Evolutionary conservation across 139 green algal species (phyloP), one percentile per base, ranked within the genome.

Genomic region (Micractinium sp.): DNA sequence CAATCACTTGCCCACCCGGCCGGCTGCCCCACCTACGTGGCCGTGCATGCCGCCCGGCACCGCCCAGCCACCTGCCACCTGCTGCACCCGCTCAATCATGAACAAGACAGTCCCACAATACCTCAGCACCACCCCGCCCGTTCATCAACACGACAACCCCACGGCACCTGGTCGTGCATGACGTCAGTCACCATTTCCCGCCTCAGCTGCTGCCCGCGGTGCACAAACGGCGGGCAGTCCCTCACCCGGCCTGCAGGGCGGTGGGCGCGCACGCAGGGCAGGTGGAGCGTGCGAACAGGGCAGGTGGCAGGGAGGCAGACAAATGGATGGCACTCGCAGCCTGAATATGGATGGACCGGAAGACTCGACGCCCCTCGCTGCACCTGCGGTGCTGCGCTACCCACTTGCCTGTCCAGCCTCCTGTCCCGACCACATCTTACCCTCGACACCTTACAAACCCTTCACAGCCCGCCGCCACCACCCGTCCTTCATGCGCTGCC

Each of bases 221-320:
- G 90, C 19, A 74, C 47, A 85, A 97, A 97, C 29, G 94, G 90
- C 0, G 20, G 31, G 38, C 41, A 60, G 85, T 67, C 83, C 12
- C 7, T 14, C 18, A 87, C 29, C 56, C 53, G 63, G 67, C 73
- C 83, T 87, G 83, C 83, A 87, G 66, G 83, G 20, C 3, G 35
- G 31, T 25, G 29, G 31, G 36, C 0, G 22, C 73, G 23, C 7
- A 20, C 16, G 63, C 63, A 12, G 63, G 63, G 20, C 63, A 12
- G 63, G 63, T n/a, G 22, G 63, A 25, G 63, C 20, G 63, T 15
- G 63, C 12, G 47, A 56, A 5, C 47, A 56, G 7, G 47, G 47
- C 47, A 56, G 47, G 47, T 56, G 47, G 7, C 47, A 56, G 47
- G 47, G 47, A 9, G 47, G 7, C 47, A 56, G 47, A n/a, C 47